A percentile compares a stretch with the other conserved stretches of the same genome.
phyloP scores from a whole-genome alignment of 345 rosid genomes.

The Gossypium thurberi region DNA sequence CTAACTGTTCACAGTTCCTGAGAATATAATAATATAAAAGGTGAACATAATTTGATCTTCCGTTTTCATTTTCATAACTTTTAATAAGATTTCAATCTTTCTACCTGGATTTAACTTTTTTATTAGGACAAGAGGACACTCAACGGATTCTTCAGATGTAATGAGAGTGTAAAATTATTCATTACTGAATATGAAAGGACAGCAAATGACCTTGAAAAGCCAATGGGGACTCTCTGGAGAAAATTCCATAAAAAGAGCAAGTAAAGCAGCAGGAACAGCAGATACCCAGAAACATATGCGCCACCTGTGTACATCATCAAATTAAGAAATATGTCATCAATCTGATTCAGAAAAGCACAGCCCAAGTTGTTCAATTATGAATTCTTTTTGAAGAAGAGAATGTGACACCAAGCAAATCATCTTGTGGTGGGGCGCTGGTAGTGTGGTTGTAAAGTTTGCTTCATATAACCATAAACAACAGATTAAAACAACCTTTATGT shows the following conservation, averaged over 20 bases:
- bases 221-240: slow-evolving; percentile 94
- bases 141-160: background rate
- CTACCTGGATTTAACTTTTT: background rate
- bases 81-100: background rate
- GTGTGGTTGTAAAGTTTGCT: background rate
- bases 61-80: background rate
- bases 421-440: background rate
- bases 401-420: background rate
- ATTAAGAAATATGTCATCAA: slow-evolving; percentile 11
- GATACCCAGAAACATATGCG: slow-evolving; percentile 82
- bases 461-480: slow-evolving; percentile 6
- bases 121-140: background rate
- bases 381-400: background rate
- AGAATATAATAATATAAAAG: background rate
- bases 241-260: slow-evolving; percentile 63
- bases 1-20: background rate
- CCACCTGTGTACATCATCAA: slow-evolving; percentile 58
- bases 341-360: slow-evolving; percentile 44
- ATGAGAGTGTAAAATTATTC: background rate
- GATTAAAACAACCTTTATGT: slow-evolving; percentile 3
- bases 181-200: slow-evolving; percentile 10
- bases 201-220: slow-evolving; percentile 74
- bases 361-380: slow-evolving; percentile 3
- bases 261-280: slow-evolving; percentile 62
- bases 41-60: background rate